Evolutionary conservation across 2,329 filamentous ascomycete species (phyloP).

Genomic region (Aureobasidium namibiae): DNA sequence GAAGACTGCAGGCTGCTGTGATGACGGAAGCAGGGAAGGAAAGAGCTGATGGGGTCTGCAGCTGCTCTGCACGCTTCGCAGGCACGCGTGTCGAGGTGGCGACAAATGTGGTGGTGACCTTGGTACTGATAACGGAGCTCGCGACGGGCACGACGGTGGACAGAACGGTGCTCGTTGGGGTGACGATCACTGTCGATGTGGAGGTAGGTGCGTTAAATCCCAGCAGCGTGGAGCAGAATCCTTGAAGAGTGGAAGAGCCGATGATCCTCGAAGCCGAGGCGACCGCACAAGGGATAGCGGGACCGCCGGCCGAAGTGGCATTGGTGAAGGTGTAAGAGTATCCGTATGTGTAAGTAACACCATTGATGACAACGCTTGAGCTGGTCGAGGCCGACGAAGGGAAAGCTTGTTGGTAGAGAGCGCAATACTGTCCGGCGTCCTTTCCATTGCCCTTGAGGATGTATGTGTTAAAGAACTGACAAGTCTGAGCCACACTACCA

Average conservation of each 20-base stretch:
- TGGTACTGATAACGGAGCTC: not conserved
- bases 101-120: not conserved
- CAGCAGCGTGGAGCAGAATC: conserved; percentile 13
- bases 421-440: conserved; percentile 30
- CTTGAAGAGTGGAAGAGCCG: conserved; percentile 8
- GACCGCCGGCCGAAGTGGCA: not conserved
- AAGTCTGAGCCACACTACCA: conserved; percentile 12
- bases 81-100: not conserved
- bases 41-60: not conserved
- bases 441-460: conserved; percentile 31
- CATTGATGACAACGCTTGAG: not conserved
- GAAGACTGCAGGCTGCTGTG: not conserved
- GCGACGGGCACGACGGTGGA: not conserved
- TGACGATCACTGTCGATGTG: not conserved
- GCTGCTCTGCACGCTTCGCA: not conserved
- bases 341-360: conserved; percentile 10
- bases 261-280: conserved; percentile 11
- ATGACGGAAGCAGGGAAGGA: not conserved
- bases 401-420: conserved; percentile 26
- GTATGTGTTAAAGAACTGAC: conserved; percentile 30
- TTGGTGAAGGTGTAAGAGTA: conserved; percentile 1
- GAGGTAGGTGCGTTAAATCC: conserved; percentile 2
- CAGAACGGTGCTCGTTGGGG: not conserved
- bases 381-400: conserved; percentile 16
- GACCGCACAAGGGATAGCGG: not conserved